These are phyloP conservation scores for Xylaria scruposa DNA, from an alignment of 495 filamentous ascomycete genomes.

Conservation along the genomic window DNA sequence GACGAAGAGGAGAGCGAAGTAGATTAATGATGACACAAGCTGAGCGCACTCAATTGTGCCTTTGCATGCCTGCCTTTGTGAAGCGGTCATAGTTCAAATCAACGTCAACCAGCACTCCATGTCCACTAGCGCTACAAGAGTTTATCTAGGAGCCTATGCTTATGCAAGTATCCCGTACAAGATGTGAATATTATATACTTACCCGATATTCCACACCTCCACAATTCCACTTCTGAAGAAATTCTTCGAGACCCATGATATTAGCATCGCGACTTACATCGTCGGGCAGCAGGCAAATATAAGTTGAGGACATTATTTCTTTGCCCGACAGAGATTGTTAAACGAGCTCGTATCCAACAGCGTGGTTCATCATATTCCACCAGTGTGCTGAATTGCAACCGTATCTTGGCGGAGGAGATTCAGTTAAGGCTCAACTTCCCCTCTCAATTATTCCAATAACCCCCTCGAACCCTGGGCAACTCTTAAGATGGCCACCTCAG, in stretches of 20 bases:
- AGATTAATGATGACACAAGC: slow-evolving; percentile 3
- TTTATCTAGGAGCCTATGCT: neutral
- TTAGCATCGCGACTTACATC: slow-evolving; percentile 23
- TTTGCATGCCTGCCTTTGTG: neutral
- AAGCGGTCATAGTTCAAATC: neutral
- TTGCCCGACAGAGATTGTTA: neutral
- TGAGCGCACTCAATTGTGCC: neutral
- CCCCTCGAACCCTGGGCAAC: slow-evolving; percentile 13
- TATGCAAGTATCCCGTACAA: slow-evolving; percentile 31
- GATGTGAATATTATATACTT: slow-evolving; percentile 33
- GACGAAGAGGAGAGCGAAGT: slow-evolving; percentile 30
- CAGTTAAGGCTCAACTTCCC: slow-evolving; percentile 33
- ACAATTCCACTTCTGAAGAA: slow-evolving; percentile 31
- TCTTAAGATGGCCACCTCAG: slow-evolving; percentile 30
- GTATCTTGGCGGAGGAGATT: slow-evolving; percentile 32
- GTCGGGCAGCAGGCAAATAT: slow-evolving; percentile 10
- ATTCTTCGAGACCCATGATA: slow-evolving; percentile 28
- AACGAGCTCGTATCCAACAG: neutral
- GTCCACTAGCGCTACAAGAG: neutral
- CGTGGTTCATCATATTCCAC: neutral
- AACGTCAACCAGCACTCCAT: neutral
- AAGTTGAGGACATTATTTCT: neutral
- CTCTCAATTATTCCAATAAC: slow-evolving; percentile 22
- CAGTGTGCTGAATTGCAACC: slow-evolving; percentile 10
- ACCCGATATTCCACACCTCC: slow-evolving; percentile 31